phyloP scores from a whole-genome alignment of 2,329 filamentous ascomycete genomes.

The Podosphaera aphanis region DNA sequence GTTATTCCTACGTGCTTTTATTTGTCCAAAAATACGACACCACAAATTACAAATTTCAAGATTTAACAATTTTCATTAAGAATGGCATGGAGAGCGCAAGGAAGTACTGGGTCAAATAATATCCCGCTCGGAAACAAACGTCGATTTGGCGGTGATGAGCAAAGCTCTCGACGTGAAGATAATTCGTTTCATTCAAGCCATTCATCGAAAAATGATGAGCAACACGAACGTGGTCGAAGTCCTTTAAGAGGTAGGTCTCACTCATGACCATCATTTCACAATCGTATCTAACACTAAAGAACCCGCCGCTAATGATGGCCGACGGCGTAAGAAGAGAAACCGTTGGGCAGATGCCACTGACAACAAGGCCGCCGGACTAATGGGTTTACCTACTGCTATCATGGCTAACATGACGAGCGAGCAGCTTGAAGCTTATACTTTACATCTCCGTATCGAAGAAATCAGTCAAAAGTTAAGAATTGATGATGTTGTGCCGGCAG shows the following conservation, averaged over 20 bases:
- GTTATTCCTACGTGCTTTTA: no score
- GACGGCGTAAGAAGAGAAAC: constrained; percentile 92
- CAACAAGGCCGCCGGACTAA: constrained; percentile 94
- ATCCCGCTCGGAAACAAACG: constrained; percentile 73
- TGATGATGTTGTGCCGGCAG: constrained; percentile 92
- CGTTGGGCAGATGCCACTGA: constrained; percentile 93
- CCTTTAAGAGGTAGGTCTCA: constrained; percentile 46
- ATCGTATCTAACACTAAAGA: constrained; percentile 7
- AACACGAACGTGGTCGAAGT: constrained; percentile 71
- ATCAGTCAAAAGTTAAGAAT: constrained; percentile 98
- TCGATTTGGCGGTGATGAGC: constrained; percentile 45
- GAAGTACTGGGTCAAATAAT: constrained; percentile 95
- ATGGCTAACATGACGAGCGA: constrained; percentile 95
- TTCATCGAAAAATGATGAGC: constrained; percentile 9
- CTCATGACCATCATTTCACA: background rate
- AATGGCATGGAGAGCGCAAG: constrained; percentile 49
- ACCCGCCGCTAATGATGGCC: constrained; percentile 40
- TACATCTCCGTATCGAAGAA: constrained; percentile 93
- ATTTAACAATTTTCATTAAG: constrained; percentile 13
- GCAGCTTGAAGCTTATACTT: constrained; percentile 88
- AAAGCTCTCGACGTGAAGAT: constrained; percentile 15
- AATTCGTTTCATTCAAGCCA: constrained; percentile 10
- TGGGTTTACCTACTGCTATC: constrained; percentile 92
- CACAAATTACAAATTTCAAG: no score
- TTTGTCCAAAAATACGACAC: no score